Base-by-base conservation (phyloP, 75 land plant species). In the Sequoiadendron giganteum region DNA sequence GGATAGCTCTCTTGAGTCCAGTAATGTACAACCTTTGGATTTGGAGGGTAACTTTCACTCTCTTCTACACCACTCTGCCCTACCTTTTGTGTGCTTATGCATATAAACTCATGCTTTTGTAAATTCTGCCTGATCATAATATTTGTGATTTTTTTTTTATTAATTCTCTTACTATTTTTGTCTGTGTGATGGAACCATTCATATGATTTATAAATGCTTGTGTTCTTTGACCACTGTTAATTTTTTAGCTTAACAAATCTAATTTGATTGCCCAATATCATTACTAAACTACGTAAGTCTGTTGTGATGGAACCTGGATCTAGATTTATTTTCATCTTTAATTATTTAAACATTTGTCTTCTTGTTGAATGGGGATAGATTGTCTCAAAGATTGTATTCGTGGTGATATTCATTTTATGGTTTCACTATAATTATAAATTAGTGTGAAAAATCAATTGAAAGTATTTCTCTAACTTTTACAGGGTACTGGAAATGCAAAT, bases 1-100 rank as follows among this genome's bases (percentile, higher is more conserved):
- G 96, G 47, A 92, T 96, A 76, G 88, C 88, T 49, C 90, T 96
- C 19, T 95, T 97, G 18, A 95, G 99, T 89, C 98, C 99, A 86
- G 98, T 96, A 19, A 97, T 97, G 99, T 97, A 96, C 93, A 97
- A 96, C 86, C 91, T 97, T 10, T 96, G 99, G 99, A 97, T 97
- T 80, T 97, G 96, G 96, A 97, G 99, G 96, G 99, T 97, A 92
- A 81, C 84, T 86, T 39, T 83, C 58, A 88, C 87, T 88, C 32
- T 70, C 79, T 87, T 83, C 65, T 83, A 70, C 45, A 85, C 8
- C 39, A 56, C 80, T 87, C 38, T 52, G 18, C 49, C 48, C 70
- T 54, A 25, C 70, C 70, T 65, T 65, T 30, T 7, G 1, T 72
- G 77, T 75, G 77, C 77, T 75, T 34, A 34, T 34, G 13, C 38